These are phyloP conservation scores for Plicaturopsis crispa DNA, from an alignment of 768 basidiomycete genomes.

Conservation along the genomic window DNA sequence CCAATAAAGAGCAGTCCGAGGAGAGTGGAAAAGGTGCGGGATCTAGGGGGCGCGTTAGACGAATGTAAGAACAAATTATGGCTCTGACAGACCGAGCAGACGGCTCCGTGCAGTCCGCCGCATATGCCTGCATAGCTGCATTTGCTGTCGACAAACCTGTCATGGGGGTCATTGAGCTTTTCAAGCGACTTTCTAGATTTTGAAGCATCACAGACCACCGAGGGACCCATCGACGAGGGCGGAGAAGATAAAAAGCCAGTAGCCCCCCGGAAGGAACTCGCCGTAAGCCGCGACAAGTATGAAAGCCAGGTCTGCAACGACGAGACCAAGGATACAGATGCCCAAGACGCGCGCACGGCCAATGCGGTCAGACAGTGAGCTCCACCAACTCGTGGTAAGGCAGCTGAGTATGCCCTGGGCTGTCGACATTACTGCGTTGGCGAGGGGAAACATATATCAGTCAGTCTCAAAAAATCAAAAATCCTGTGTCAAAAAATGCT, in stretches of 20 bases:
- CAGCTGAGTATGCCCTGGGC: conserved; percentile 68
- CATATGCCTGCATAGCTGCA: conserved; percentile 48
- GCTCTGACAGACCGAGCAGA: conserved; percentile 36
- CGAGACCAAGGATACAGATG: conserved; percentile 50
- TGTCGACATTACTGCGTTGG: conserved; percentile 62
- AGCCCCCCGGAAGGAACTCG: conserved; percentile 65
- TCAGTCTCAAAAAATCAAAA: conserved; percentile 1
- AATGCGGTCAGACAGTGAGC: conserved; percentile 71
- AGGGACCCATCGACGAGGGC: conserved; percentile 60
- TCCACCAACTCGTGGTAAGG: conserved; percentile 84
- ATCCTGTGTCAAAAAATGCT: conserved; percentile 3
- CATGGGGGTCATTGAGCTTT: too few species aligned
- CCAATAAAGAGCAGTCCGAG: conserved; percentile 68
- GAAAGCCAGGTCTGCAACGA: conserved; percentile 58
- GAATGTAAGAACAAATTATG: conserved; percentile 1
- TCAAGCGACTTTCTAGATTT: conserved; percentile 2
- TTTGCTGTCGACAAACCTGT: too few species aligned
- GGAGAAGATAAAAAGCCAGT: conserved; percentile 69
- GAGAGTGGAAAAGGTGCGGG: conserved; percentile 55
- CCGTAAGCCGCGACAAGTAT: conserved; percentile 57
- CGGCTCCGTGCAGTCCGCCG: conserved; percentile 59
- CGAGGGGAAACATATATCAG: too few species aligned
- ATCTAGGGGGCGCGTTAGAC: conserved; percentile 31
- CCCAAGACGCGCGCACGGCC: conserved; percentile 65
- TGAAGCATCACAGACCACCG: conserved; percentile 59